Conservation (phyloP, 805 yeast species). For the Debaryomyces tyrocola region DNA sequence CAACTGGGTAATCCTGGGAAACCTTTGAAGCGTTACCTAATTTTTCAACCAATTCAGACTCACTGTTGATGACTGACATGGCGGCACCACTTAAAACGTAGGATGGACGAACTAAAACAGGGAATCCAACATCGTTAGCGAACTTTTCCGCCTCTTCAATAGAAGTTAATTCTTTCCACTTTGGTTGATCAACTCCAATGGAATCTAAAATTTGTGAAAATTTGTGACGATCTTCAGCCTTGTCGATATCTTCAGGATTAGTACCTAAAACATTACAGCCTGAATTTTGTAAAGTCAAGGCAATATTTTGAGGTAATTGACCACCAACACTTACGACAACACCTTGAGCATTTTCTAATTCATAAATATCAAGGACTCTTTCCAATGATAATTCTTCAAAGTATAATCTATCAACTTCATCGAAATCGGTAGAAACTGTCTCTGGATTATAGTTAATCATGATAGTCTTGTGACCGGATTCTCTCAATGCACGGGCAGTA, state of each 20-base stretch:
- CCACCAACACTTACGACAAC: slow-evolving; percentile 98
- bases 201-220: slow-evolving; percentile 92
- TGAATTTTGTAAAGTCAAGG: slow-evolving; percentile 72
- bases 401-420: slow-evolving; percentile 95
- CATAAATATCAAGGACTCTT: slow-evolving; percentile 96
- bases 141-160: slow-evolving; percentile 80
- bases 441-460: slow-evolving; percentile 99
- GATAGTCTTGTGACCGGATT: slow-evolving; percentile 81
- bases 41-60: slow-evolving; percentile 77
- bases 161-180: slow-evolving; percentile 94
- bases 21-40: slow-evolving; percentile 87
- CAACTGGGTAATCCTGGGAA: slow-evolving; percentile 96
- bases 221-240: slow-evolving; percentile 98
- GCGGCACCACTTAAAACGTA: slow-evolving; percentile 98
- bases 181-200: slow-evolving; percentile 93
- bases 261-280: slow-evolving; percentile 94
- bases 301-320: slow-evolving; percentile 96
- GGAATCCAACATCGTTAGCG: slow-evolving; percentile 86
- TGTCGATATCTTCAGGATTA: slow-evolving; percentile 90
- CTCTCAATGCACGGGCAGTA: slow-evolving; percentile 91
- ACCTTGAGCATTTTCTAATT: slow-evolving; percentile 84
- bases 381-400: slow-evolving; percentile 94
- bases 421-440: slow-evolving; percentile 97
- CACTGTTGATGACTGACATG: slow-evolving; percentile 86
- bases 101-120: slow-evolving; percentile 96